Percentiles rank a stretch among this genome's conserved stretches.
Conservation (phyloP, 2,329 filamentous ascomycete genomes). For the Xylaria sp. region DNA sequence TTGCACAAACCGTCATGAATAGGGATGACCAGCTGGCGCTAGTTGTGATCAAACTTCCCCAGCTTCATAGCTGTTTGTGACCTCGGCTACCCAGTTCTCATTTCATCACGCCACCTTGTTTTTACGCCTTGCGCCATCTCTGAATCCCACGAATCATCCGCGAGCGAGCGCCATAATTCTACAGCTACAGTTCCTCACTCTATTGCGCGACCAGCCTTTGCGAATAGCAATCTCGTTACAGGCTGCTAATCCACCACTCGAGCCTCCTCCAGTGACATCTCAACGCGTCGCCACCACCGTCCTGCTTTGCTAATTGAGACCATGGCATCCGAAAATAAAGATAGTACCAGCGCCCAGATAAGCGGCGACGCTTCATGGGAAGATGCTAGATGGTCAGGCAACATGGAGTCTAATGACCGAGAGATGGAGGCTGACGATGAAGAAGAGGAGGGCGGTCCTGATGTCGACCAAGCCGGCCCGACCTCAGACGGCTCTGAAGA, state of each 20-base stretch:
- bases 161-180: not conserved
- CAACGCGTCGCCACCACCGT: conserved; percentile 1
- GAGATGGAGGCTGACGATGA: conserved; percentile 61
- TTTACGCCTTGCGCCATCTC: not conserved
- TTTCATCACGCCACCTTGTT: conserved; percentile 7
- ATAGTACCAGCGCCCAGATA: conserved; percentile 32
- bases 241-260: not conserved
- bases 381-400: conserved; percentile 58
- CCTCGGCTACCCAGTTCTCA: not conserved
- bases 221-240: not conserved
- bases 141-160: not conserved
- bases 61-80: conserved; percentile 27
- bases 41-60: conserved; percentile 23
- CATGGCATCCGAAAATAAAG: conserved; percentile 40
- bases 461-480: conserved; percentile 49
- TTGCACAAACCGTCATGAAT: conserved; percentile 12
- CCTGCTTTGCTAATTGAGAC: not conserved
- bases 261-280: not conserved
- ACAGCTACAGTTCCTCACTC: not conserved
- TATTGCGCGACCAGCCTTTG: not conserved
- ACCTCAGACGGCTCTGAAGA: conserved; percentile 57
- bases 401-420: conserved; percentile 60
- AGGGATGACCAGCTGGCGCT: conserved; percentile 15
- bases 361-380: conserved; percentile 47
- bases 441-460: conserved; percentile 57